Base-by-base conservation (phyloP, 2,329 filamentous ascomycete species). In the Xylariaceae sp. region DNA sequence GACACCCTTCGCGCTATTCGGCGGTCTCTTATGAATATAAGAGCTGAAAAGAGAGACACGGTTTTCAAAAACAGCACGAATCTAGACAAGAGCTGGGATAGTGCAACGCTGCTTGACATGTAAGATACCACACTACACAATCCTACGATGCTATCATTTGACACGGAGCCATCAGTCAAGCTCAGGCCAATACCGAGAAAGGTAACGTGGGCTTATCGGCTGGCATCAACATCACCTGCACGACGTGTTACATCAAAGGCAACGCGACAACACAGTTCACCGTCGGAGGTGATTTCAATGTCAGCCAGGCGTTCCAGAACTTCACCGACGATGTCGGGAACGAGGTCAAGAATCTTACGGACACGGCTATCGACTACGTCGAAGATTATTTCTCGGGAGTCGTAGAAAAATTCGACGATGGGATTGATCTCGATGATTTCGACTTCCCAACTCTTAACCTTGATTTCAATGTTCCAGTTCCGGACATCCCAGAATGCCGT, bases 191-290 rank as follows among this genome's bases (percentile, higher is more conserved):
- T 12, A 57, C 66, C 1, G 55, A 54, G 2, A 68, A 66, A 6
- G 23, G 23, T 4, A 50, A 65, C 10, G 53, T 65, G 2, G 59
- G 54, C 2, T 29, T 63, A 12, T 55, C 62, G 5, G 60, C 44
- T 5, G 65, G 67, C 2, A 62, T 81, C n/a, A 70, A 79, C 47
- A 73, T 81, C 32, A 70, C 71, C 10, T 82, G 80, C 64, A 73
- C 70, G 3, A 77, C 70, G 3, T 84, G 81, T 62, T 84, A 83
- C 63, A 66, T 83, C 52, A 79, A 78, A 53, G 80, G 79, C 43
- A 66, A 62, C 4, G 79, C 77, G 10, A 75, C 67, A 9, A 77
- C 76, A 1, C 65, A 75, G 19, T 67, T 84, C 20, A 75, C 68
- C 0, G 70, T 81, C 7, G 68, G 72, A 2, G 71, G 71, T 7